These are phyloP conservation scores for Claviceps sp. DNA, from an alignment of 2,329 filamentous ascomycete species.

Conservation along the genomic window DNA sequence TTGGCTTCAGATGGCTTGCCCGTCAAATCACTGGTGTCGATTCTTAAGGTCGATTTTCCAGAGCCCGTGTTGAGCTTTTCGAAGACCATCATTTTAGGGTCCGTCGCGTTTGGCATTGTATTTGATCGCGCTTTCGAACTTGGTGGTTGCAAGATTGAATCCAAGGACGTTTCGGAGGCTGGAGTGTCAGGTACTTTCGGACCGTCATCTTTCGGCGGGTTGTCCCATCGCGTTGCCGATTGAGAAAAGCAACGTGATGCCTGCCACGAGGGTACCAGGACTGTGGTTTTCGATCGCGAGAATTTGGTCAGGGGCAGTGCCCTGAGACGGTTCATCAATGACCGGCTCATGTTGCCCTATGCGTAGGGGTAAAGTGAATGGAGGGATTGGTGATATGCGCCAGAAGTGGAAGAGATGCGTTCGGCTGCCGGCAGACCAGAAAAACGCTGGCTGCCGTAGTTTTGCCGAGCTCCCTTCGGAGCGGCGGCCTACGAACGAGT, in stretches of 20 bases:
- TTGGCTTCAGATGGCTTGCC: conserved; percentile 12
- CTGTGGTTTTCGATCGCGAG: conserved; percentile 12
- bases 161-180: conserved; percentile 18
- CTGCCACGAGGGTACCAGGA: conserved; percentile 11
- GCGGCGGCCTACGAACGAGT: too few species aligned
- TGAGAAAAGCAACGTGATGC: conserved; percentile 26
- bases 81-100: conserved; percentile 26
- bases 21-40: conserved; percentile 21
- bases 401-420: too few species aligned
- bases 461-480: conserved; percentile 19
- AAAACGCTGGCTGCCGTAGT: conserved; percentile 17
- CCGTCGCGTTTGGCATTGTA: conserved; percentile 18
- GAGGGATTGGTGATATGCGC: not conserved
- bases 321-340: conserved; percentile 28
- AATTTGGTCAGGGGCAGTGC: conserved; percentile 22
- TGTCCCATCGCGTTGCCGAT: conserved; percentile 19
- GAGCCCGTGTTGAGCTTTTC: conserved; percentile 17
- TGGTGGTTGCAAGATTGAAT: conserved; percentile 21
- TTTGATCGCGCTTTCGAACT: conserved; percentile 7
- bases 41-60: conserved; percentile 13
- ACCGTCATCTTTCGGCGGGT: conserved; percentile 10
- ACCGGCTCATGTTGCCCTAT: conserved; percentile 29
- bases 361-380: not conserved
- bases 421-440: not conserved
- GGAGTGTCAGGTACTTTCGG: conserved; percentile 8